These are phyloP conservation scores for Rosa multiflora DNA, from an alignment of 306 rosid species.

Conservation along the genomic window DNA sequence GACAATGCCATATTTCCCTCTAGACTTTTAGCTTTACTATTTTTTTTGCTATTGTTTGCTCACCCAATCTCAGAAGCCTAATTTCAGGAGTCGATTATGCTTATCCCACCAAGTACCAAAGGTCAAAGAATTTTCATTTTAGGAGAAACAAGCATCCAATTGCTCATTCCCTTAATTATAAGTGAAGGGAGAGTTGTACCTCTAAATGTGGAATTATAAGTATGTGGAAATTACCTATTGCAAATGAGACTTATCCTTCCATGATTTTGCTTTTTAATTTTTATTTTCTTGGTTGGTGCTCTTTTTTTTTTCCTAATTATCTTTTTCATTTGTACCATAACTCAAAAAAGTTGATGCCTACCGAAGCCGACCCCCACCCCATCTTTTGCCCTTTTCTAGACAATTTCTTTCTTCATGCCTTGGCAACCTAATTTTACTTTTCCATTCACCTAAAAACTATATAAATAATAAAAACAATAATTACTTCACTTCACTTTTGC, in stretches of 20 bases:
- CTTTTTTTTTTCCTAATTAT: background rate
- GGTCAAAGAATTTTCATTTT: background rate
- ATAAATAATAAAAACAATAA: conserved; percentile 31
- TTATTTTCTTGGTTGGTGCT: conserved; percentile 5
- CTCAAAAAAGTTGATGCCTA: conserved; percentile 39
- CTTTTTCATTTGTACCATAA: conserved; percentile 24
- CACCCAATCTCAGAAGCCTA: background rate
- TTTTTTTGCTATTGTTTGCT: background rate
- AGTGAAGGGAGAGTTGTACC: conserved; percentile 1
- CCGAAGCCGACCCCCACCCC: conserved; percentile 44
- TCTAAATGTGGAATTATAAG: conserved; percentile 32
- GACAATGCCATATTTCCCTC: too few relatives aligned
- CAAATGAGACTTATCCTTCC: conserved; percentile 16
- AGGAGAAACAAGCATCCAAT: background rate
- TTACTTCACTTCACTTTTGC: conserved; percentile 41
- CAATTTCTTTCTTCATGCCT: conserved; percentile 73
- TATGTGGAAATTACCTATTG: conserved; percentile 8
- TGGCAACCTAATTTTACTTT: conserved; percentile 72
- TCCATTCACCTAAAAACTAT: conserved; percentile 54
- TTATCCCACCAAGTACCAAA: background rate
- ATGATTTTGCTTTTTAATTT: conserved; percentile 10
- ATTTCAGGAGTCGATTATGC: background rate
- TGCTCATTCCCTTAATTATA: background rate
- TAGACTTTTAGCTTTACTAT: background rate
- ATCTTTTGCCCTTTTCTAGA: conserved; percentile 39